These are phyloP conservation scores for Solanum dulcamara DNA, from an alignment of 257 asterid species.

Conservation along the genomic window DNA sequence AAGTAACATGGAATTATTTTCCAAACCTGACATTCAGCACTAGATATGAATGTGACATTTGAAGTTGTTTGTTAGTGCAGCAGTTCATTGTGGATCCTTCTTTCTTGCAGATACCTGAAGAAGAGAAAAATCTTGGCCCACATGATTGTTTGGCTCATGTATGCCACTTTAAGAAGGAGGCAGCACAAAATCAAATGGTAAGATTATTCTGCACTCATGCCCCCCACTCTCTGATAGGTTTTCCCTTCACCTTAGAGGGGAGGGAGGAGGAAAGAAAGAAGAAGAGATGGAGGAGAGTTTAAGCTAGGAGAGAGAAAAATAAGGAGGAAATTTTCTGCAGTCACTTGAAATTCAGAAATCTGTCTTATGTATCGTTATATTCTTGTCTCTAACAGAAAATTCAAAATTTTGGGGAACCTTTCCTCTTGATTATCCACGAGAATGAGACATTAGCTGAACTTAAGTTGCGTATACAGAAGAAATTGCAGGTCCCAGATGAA, in stretches of 20 bases:
- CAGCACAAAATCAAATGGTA: conserved; percentile 43
- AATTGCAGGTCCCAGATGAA: conserved; percentile 41
- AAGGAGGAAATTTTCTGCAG: not conserved
- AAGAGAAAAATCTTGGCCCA: conserved; percentile 29
- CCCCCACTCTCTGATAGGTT: not conserved
- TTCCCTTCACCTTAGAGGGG: not conserved
- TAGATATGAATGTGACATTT: not conserved
- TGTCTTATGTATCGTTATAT: not conserved
- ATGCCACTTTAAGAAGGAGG: conserved; percentile 40
- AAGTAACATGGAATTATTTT: not conserved
- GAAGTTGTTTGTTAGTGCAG: not conserved
- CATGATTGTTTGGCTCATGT: conserved; percentile 45
- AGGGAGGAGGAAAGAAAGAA: not conserved
- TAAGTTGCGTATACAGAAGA: conserved; percentile 39
- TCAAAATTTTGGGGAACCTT: conserved; percentile 51
- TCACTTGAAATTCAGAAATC: not conserved
- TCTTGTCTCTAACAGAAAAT: conserved; percentile 20
- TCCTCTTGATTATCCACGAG: conserved; percentile 38
- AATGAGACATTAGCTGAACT: conserved; percentile 36
- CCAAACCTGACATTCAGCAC: not conserved
- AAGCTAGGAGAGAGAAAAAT: not conserved
- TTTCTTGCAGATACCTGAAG: conserved; percentile 31
- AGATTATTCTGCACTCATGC: not conserved
- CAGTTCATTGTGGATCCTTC: not conserved
- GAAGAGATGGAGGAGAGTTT: not conserved